These are phyloP conservation scores for Cucumis cinereus DNA, from an alignment of 306 rosid species.

Conservation along the genomic window DNA sequence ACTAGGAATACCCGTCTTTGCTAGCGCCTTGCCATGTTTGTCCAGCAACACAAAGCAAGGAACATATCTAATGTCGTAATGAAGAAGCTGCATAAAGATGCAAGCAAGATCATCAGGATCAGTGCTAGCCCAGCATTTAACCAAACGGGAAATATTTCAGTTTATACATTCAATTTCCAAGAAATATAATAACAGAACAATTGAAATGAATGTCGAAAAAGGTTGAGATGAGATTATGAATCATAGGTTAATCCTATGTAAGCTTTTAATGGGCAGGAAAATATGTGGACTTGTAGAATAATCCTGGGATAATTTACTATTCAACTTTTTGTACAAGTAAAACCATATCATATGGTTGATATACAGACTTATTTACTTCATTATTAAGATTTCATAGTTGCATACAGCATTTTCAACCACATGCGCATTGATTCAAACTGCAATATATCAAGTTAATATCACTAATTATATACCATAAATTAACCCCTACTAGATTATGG, in stretches of 20 bases:
- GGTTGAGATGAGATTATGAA: background rate
- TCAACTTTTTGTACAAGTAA: background rate
- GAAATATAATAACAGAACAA: background rate
- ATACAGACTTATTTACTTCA: background rate
- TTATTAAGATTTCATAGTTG: background rate
- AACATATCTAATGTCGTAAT: constrained; percentile 71
- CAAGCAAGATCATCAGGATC: background rate
- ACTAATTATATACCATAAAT: background rate
- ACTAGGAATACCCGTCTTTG: constrained; percentile 65
- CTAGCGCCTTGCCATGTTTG: constrained; percentile 69
- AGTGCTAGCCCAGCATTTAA: background rate
- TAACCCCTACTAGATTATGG: background rate
- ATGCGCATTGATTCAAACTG: background rate
- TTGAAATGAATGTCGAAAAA: too few relatives aligned
- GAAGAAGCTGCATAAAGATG: constrained; percentile 53
- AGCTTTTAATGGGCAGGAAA: background rate
- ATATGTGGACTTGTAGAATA: background rate
- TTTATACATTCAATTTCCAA: background rate
- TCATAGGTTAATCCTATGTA: background rate
- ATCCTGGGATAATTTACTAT: background rate
- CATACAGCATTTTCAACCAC: background rate
- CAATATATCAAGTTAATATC: background rate
- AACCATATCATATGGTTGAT: background rate
- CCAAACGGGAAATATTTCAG: background rate
- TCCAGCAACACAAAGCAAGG: constrained; percentile 85